These are phyloP conservation scores for Colletotrichum melonis DNA, from an alignment of 2,329 filamentous ascomycete genomes.

Conservation along the genomic window DNA sequence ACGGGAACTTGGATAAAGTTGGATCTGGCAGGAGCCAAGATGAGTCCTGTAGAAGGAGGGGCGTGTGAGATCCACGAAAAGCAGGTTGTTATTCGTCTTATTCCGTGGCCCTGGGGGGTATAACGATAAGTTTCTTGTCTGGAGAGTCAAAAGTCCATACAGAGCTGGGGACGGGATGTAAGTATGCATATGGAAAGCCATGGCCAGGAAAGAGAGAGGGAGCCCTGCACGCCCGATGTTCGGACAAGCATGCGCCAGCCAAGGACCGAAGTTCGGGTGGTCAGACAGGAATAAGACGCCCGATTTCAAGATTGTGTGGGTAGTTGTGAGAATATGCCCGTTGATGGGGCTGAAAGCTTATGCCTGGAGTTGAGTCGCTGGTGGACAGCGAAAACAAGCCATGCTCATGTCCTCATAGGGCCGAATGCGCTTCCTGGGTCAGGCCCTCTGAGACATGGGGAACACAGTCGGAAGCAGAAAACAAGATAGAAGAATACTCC, in stretches of 20 bases:
- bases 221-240: slow-evolving; percentile 9
- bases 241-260: slow-evolving; percentile 12
- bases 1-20: slow-evolving; percentile 30
- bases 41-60: slow-evolving; percentile 1
- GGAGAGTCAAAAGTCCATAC: background rate
- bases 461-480: background rate
- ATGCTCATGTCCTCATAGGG: background rate
- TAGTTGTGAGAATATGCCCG: slow-evolving; percentile 12
- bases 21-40: slow-evolving; percentile 30
- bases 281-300: slow-evolving; percentile 7
- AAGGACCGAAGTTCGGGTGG: slow-evolving; percentile 28
- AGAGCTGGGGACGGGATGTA: background rate
- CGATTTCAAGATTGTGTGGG: slow-evolving; percentile 19
- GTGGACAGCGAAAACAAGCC: background rate
- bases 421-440: background rate
- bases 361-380: background rate
- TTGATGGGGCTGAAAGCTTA: slow-evolving; percentile 11
- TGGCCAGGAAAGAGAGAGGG: no score
- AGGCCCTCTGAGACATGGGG: slow-evolving; percentile 19
- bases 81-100: background rate
- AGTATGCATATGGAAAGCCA: background rate
- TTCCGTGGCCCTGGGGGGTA: slow-evolving; percentile 1
- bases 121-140: no score
- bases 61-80: slow-evolving; percentile 13
- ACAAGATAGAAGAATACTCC: background rate